Conservation (phyloP, 1,284 basidiomycete genomes). For the Entoloma clypeatum region DNA sequence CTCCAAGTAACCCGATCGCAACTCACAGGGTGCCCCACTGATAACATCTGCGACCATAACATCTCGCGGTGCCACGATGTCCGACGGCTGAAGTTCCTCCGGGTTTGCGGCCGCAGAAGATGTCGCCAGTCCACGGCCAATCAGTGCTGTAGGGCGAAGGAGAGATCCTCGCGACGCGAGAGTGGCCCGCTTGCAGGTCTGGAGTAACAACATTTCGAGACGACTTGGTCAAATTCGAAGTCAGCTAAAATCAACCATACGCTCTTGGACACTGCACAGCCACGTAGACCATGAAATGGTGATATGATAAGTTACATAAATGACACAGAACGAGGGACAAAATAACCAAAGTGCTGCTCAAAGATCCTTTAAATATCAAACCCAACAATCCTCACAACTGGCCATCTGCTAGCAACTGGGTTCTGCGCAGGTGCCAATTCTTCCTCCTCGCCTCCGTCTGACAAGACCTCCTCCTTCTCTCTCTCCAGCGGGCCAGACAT, state of each 20-base stretch:
- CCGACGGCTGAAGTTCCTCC: conserved; percentile 24
- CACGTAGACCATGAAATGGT: too few species aligned
- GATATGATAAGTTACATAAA: neutral
- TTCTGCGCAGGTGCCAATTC: conserved; percentile 45
- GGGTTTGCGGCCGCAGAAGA: conserved; percentile 18
- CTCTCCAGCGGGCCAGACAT: conserved; percentile 53
- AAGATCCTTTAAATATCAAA: conserved; percentile 40
- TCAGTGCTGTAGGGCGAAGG: conserved; percentile 11
- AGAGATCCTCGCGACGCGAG: conserved; percentile 19
- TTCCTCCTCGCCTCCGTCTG: conserved; percentile 63
- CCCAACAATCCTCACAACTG: conserved; percentile 58
- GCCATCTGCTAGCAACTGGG: conserved; percentile 54
- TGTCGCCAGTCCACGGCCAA: conserved; percentile 23
- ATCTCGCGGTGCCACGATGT: conserved; percentile 45
- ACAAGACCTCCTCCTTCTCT: conserved; percentile 39
- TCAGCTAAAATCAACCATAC: too few species aligned
- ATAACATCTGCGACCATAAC: conserved; percentile 71
- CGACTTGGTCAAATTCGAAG: conserved; percentile 13
- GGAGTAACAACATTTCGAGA: conserved; percentile 31
- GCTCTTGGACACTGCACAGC: too few species aligned
- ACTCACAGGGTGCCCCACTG: conserved; percentile 75
- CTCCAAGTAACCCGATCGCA: neutral
- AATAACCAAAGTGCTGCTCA: neutral
- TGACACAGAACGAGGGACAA: conserved; percentile 5
- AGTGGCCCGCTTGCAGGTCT: conserved; percentile 26